Base-by-base conservation (phyloP, 495 filamentous ascomycete species). In the Ramalina peruviana region DNA sequence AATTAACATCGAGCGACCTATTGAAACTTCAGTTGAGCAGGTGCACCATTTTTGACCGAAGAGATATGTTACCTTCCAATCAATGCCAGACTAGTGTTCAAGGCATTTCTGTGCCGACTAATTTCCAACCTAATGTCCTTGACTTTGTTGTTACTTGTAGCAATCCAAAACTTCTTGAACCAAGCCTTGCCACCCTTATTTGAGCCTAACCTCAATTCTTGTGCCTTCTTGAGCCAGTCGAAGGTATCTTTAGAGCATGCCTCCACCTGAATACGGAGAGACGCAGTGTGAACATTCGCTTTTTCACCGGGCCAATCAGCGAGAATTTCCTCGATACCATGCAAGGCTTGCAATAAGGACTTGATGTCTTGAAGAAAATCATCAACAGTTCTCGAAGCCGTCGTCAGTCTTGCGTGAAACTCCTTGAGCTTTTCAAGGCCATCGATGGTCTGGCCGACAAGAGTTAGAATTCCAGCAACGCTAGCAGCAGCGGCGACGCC, bases 321-420 rank as follows among this genome's bases (percentile, higher is more conserved):
- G 16, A 46, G 27, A 4, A 54, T 9, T 2, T 49, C 27, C 17
- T 40, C 26, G 27, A 49, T 41, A 15, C 38, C 46, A 36, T 54
- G 16, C 30, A 54, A 37, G n/a, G 46, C 43, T 21, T 39, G 46
- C 4, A 54, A 26, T 9, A 54, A 37, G 21, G 11, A 27, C n/a
- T 50, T 49, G 20, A 49, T 49, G 23, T 44, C 52, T 21, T 54
- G 39, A 13, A 54, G 21, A 36, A 54, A 49, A 3, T n/a, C 20
- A 16, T 41, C 36, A 13, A 49, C 40, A 5, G 27, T 49, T 26
- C 40, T 40, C 4, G 52, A 54, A 23, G 46, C 46, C 16, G 36
- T 36, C 19, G 40, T 36, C 11, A 49, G 6, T 19, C 42, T 42
- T 37, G 30, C 23, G 12, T 49, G 21, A n/a, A 54, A 50, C 0